Evolutionary conservation across 108 stramenopile genomes (phyloP), one percentile per base, ranked within the genome.

Genomic region (Pseudonitzschia delicatissima): DNA sequence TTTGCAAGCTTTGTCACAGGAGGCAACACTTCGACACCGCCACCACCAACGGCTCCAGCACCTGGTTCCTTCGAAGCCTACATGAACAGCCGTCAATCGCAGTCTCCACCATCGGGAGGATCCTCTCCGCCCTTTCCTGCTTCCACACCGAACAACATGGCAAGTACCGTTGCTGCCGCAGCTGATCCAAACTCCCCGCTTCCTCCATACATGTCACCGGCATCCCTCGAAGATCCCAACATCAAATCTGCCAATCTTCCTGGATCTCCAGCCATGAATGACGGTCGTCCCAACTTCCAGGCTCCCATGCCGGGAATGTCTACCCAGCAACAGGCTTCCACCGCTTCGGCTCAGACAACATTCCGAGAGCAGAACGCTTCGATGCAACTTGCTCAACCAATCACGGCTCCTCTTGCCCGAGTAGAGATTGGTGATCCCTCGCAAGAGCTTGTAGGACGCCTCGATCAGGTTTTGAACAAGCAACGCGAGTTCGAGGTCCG

Each of bases 61-160:
- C 4, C 33, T 6, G 40, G 13, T 55, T 55, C 60, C 18, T 61
- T 61, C 20, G 60, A 61, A 36, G 36, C 60, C 6, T 61, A 61
- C 37, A 40, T 61, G 36, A 27, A 42, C 8, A 26, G 20, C 11
- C 60, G 39, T 6, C 32, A 18, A 17, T 18, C 4, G 23, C 37
- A 40, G 7, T 29, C 1, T 18, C 18, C 35, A 9, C 25, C 60
- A 36, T 26, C 60, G 0, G 21, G 18, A 36, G 4, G 36, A 35
- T 21, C n/a, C n/a, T 40, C 60, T 2, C 20, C 47, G n/a, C 4
- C 47, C 21, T 48, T n/a, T 27, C 26, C 51, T 11, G 26, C 25
- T 13, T 31, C 7, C 21, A 23, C 20, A n/a, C 4, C 6, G 36
- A 42, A 8, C 60, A 42, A 26, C 29, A 33, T 42, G 4, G 26